These are phyloP conservation scores for Teratosphaeria viscida DNA, from an alignment of 2,329 filamentous ascomycete genomes.

Conservation along the genomic window DNA sequence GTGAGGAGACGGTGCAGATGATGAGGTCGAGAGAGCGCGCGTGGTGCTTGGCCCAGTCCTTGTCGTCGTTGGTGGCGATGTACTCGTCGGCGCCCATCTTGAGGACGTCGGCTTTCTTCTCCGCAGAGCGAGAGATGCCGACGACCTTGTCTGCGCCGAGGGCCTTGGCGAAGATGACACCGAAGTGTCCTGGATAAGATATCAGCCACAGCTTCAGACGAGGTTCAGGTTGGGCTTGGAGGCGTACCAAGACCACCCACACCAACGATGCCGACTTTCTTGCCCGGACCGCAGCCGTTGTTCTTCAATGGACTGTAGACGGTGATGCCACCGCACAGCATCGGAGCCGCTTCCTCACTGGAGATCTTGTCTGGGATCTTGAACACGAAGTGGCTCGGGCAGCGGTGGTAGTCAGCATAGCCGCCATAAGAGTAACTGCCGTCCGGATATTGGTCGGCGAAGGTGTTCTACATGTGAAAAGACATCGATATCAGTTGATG, in stretches of 20 bases:
- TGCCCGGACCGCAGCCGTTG: conserved; percentile 58
- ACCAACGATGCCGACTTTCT: conserved; percentile 60
- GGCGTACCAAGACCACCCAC: conserved; percentile 38
- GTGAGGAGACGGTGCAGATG: conserved; percentile 46
- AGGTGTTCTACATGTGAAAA: conserved; percentile 13
- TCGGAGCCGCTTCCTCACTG: conserved; percentile 49
- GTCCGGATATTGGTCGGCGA: conserved; percentile 21
- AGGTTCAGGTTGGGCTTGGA: not conserved
- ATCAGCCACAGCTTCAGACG: not conserved
- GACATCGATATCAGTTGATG: no score
- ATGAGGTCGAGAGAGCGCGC: conserved; percentile 47
- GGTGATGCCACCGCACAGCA: conserved; percentile 71
- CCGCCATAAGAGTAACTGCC: conserved; percentile 50
- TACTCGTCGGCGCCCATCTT: conserved; percentile 51
- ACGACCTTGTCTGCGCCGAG: conserved; percentile 57
- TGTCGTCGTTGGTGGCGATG: conserved; percentile 48
- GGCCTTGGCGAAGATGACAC: conserved; percentile 59
- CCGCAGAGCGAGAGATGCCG: conserved; percentile 50
- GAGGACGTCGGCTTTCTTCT: conserved; percentile 50
- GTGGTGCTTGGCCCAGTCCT: conserved; percentile 48
- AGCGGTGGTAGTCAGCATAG: conserved; percentile 45
- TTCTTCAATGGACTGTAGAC: conserved; percentile 58
- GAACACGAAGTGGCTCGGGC: conserved; percentile 44
- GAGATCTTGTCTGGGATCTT: conserved; percentile 43
- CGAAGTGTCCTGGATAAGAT: conserved; percentile 46